Conservation (phyloP, 148 eudicot genomes). For the Polygonum maritimum region DNA sequence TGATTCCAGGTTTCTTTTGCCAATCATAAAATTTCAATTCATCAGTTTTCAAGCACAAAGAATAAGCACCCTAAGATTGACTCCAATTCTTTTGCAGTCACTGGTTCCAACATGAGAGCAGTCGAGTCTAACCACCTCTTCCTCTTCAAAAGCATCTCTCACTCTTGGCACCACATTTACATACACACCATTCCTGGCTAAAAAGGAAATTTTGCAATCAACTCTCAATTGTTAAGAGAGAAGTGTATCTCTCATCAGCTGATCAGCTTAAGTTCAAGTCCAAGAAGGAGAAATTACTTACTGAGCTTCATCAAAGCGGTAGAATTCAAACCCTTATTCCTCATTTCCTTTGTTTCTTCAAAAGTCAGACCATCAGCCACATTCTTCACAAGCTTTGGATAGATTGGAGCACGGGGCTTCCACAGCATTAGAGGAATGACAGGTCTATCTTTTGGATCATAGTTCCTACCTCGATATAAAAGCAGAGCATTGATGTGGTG, state of each 20-base stretch:
- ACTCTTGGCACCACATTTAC: constrained; percentile 75
- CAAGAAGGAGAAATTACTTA: constrained; percentile 21
- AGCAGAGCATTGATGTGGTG: constrained; percentile 63
- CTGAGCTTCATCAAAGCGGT: constrained; percentile 65
- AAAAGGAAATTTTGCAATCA: background rate
- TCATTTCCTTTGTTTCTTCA: constrained; percentile 82
- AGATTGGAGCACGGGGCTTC: constrained; percentile 85
- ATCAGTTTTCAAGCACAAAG: background rate
- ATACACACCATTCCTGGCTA: constrained; percentile 92
- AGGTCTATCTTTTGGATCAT: constrained; percentile 65
- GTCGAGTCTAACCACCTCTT: constrained; percentile 80
- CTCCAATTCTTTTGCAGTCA: constrained; percentile 91
- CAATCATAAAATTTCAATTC: background rate
- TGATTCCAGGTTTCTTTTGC: background rate
- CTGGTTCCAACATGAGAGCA: constrained; percentile 64
- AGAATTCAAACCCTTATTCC: constrained; percentile 61
- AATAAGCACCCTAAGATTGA: constrained; percentile 60
- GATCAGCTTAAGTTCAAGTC: background rate
- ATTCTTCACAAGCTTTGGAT: constrained; percentile 78
- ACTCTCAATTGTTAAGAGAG: background rate
- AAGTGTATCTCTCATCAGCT: background rate
- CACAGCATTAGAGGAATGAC: constrained; percentile 79
- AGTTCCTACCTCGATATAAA: constrained; percentile 72
- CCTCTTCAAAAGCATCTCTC: constrained; percentile 69
- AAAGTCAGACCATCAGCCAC: constrained; percentile 81